Evolutionary conservation across 2,329 filamentous ascomycete genomes (phyloP).

Genomic region (Alternaria brassicicola): DNA sequence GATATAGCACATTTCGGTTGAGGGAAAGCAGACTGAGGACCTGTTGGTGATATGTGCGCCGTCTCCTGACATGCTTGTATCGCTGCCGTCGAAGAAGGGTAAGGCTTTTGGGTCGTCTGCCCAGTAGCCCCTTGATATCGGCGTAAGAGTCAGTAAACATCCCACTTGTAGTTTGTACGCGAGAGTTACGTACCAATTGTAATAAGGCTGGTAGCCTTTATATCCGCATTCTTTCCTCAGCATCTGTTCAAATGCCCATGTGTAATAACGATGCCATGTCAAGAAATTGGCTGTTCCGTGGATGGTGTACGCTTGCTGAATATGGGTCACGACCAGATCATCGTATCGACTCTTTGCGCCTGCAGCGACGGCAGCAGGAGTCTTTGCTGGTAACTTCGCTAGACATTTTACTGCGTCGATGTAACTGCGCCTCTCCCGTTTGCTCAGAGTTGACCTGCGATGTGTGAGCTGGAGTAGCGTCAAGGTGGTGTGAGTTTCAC

Average conservation of each 20-base stretch:
- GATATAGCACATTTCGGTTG: constrained; percentile 31
- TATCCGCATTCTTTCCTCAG: constrained; percentile 53
- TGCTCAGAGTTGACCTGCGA: neutral
- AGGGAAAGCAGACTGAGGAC: constrained; percentile 40
- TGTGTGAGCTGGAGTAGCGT: neutral
- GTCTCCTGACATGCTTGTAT: constrained; percentile 55
- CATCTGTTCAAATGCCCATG: constrained; percentile 51
- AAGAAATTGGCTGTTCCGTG: constrained; percentile 34
- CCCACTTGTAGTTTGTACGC: neutral
- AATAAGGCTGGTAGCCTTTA: constrained; percentile 52
- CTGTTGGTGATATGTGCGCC: constrained; percentile 44
- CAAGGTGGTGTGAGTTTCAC: neutral
- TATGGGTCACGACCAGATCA: neutral
- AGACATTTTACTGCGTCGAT: neutral
- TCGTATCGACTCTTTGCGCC: neutral
- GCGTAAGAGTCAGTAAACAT: neutral
- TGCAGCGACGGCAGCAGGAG: neutral
- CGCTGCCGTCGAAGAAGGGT: constrained; percentile 62
- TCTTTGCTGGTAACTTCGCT: neutral
- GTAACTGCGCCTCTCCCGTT: neutral
- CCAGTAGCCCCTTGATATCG: constrained; percentile 57
- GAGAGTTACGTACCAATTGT: neutral
- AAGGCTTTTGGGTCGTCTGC: constrained; percentile 54
- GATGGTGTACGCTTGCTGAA: neutral
- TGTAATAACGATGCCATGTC: constrained; percentile 52